Evolutionary conservation across 768 basidiomycete species (phyloP).

Genomic region (Suillus cothurnatus): DNA sequence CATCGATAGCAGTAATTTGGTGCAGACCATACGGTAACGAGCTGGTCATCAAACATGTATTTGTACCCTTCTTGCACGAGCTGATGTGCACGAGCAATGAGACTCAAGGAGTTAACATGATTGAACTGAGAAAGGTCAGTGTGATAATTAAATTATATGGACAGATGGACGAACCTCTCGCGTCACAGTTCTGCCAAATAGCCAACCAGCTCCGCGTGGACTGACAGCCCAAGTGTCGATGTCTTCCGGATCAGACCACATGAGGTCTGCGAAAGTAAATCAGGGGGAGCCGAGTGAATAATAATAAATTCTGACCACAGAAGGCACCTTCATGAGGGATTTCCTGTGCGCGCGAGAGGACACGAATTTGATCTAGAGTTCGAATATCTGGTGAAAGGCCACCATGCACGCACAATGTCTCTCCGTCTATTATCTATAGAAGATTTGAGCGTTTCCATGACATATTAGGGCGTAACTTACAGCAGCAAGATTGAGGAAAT

Average conservation of each 20-base stretch:
- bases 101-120: constrained; percentile 81
- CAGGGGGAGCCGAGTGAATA: background rate
- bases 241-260: constrained; percentile 98
- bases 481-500: constrained; percentile 92
- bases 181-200: constrained; percentile 87
- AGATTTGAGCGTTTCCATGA: background rate
- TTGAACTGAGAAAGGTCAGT: constrained; percentile 64
- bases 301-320: constrained; percentile 58
- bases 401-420: constrained; percentile 92
- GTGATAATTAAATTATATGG: background rate
- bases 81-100: constrained; percentile 96
- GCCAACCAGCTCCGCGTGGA: constrained; percentile 94
- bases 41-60: constrained; percentile 92
- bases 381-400: constrained; percentile 95
- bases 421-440: constrained; percentile 89
- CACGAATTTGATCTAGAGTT: constrained; percentile 92
- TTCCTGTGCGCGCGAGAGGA: constrained; percentile 92
- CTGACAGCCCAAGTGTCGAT: constrained; percentile 97
- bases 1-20: constrained; percentile 87
- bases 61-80: constrained; percentile 96
- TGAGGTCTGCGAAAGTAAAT: constrained; percentile 64
- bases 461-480: constrained; percentile 44
- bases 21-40: constrained; percentile 91
- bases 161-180: constrained; percentile 57
- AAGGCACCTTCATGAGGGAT: constrained; percentile 99